Evolutionary conservation across 306 rosid species (phyloP), one percentile per base, ranked within the genome.

Genomic region (Sicyos edulis): DNA sequence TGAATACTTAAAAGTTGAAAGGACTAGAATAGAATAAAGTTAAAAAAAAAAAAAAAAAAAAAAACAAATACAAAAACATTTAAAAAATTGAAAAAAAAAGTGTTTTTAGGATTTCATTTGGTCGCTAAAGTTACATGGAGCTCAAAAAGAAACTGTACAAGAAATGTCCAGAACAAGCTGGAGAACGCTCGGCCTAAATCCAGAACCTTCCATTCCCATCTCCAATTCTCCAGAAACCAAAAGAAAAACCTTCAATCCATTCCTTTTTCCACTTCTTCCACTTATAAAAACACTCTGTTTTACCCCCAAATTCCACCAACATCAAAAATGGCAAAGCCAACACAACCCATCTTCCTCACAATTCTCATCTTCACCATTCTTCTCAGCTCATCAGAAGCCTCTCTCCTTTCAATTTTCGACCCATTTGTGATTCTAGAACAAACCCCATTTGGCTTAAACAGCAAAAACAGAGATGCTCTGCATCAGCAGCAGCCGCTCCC

Each of bases 371-470:
- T 82, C 14, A 45, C 85, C 19, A 47, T 73, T 76, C 40, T 78
- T 32, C 29, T 66, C 47, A 78, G 65, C 57, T 74, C 76, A 65
- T 67, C 70, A 26, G 73, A 85, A 16, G 88, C 80, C 7, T 83
- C 90, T 50, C 75, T 85, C 20, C 82, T 87, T 3, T 87, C 96
- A 53, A 72, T 83, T 68, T 4, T 71, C 8, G 92, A 87, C 29
- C 80, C 86, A 11, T 80, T 85, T 71, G 82, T 74, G 3, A 74
- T 80, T 54, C 71, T 88, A 1, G 93, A 89, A 56, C 90, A 89
- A 52, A 75, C 80, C 13, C 92, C 96, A 19, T 72, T 76, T 9
- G 87, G 89, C 14, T 54, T 87, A 5, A 82, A 67, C 5, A 87
- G 74, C 47, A 78, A 56, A 0, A 26, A 26, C 65, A 26, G 17